A percentile compares a stretch with the other conserved stretches of the same genome.
These are phyloP conservation scores for Zopfia rhizophila DNA, from an alignment of 2,329 filamentous ascomycete species.

Conservation along the genomic window DNA sequence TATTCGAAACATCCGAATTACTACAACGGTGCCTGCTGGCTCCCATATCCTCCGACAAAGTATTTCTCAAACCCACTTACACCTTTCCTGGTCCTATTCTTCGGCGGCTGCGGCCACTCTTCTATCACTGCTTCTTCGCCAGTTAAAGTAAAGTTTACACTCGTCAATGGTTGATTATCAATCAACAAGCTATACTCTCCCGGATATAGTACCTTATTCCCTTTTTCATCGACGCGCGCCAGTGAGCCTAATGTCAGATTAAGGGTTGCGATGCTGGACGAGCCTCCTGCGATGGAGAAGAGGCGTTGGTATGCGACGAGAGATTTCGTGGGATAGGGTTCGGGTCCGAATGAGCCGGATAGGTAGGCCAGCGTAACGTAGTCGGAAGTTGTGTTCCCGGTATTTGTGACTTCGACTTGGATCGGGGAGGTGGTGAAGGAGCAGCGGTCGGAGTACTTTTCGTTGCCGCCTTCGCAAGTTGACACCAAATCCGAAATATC, in stretches of 20 bases:
- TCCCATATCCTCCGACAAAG: conserved; percentile 35
- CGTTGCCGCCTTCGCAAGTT: conserved; percentile 41
- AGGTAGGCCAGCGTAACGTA: conserved; percentile 65
- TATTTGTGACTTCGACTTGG: conserved; percentile 63
- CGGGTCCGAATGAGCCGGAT: conserved; percentile 59
- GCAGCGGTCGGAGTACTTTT: conserved; percentile 56
- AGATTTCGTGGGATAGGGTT: conserved; percentile 64
- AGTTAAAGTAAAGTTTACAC: conserved; percentile 58
- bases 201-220: conserved; percentile 64
- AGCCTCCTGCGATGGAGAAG: conserved; percentile 48
- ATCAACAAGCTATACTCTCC: conserved; percentile 57
- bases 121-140: conserved; percentile 58
- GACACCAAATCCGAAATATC: conserved; percentile 51
- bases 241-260: conserved; percentile 61
- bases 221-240: conserved; percentile 61
- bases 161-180: conserved; percentile 46
- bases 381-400: conserved; percentile 59
- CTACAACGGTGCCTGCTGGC: no score
- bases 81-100: conserved; percentile 31
- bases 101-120: conserved; percentile 34
- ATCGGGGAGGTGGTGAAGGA: conserved; percentile 53
- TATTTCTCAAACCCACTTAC: conserved; percentile 31
- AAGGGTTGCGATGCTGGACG: conserved; percentile 47
- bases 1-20: no score
- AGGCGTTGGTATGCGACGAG: conserved; percentile 64